These are phyloP conservation scores for Pseudozyma sp. DNA, from an alignment of 1,284 basidiomycete genomes.

Conservation along the genomic window DNA sequence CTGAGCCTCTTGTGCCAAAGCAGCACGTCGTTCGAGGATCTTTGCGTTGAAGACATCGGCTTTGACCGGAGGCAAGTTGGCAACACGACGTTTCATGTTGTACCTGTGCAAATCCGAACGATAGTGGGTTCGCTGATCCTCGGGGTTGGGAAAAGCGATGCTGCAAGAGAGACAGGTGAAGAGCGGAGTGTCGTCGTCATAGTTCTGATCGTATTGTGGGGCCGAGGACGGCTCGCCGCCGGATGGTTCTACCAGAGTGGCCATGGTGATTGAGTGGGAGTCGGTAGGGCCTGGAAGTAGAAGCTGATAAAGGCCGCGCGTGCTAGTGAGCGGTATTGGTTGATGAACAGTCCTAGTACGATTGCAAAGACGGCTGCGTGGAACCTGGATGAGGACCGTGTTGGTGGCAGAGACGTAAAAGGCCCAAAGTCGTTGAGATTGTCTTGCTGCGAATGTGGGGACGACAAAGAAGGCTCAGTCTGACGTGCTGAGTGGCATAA, in stretches of 20 bases:
- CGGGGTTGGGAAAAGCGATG: constrained; percentile 85
- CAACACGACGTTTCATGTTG: constrained; percentile 97
- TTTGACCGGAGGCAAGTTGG: constrained; percentile 87
- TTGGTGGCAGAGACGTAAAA: too few species aligned
- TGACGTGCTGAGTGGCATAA: constrained; percentile 11
- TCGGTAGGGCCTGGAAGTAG: background rate
- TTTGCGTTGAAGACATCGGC: constrained; percentile 87
- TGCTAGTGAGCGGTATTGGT: background rate
- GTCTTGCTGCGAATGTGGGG: constrained; percentile 11
- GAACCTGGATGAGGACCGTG: too few species aligned
- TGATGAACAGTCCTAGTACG: background rate
- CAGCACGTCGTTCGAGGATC: constrained; percentile 72
- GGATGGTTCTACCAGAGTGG: constrained; percentile 35
- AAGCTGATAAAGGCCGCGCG: background rate
- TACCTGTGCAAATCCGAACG: constrained; percentile 95
- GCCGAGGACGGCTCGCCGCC: constrained; percentile 33
- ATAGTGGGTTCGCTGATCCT: constrained; percentile 91
- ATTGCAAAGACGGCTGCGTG: background rate
- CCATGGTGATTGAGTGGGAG: constrained; percentile 20
- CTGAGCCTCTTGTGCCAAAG: constrained; percentile 35
- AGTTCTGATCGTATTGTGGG: constrained; percentile 31
- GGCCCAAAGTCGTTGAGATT: too few species aligned
- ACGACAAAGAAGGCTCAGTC: constrained; percentile 22
- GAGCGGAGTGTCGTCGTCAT: constrained; percentile 54
- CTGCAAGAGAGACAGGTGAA: constrained; percentile 90